Percentiles rank a stretch among this genome's conserved stretches.
phyloP scores from a whole-genome alignment of 164 flowering plant species.

The Paratinospora sagittata region DNA sequence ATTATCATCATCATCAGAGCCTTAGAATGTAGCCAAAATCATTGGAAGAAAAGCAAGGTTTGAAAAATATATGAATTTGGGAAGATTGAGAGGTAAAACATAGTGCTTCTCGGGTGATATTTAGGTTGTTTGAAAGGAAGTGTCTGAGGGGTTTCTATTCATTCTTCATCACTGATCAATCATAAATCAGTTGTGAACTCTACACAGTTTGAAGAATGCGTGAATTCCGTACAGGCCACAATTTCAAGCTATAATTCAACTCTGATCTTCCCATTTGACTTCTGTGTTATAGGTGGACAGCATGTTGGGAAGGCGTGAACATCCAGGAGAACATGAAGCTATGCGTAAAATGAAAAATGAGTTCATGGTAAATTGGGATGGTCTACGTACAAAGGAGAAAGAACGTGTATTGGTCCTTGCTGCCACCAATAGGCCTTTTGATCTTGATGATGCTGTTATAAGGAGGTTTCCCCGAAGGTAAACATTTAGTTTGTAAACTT shows the following conservation, averaged over 20 bases:
- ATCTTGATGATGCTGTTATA: slow-evolving; percentile 87
- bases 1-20: too few species aligned
- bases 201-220: too few species aligned
- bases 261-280: background rate
- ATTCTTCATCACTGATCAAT: too few species aligned
- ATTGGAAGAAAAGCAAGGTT: too few species aligned
- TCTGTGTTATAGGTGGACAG: slow-evolving; percentile 47
- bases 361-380: slow-evolving; percentile 45
- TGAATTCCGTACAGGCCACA: too few species aligned
- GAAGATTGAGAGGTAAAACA: too few species aligned
- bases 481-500: background rate
- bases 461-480: slow-evolving; percentile 93
- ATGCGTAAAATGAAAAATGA: slow-evolving; percentile 43
- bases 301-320: slow-evolving; percentile 34
- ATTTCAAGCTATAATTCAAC: background rate
- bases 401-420: slow-evolving; percentile 92
- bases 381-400: slow-evolving; percentile 79
- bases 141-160: too few species aligned
- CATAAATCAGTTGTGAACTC: too few species aligned
- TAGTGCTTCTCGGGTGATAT: too few species aligned
- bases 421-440: slow-evolving; percentile 98
- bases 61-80: too few species aligned
- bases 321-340: slow-evolving; percentile 36
- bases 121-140: too few species aligned
- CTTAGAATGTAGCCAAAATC: too few species aligned